phyloP scores from a whole-genome alignment of 169 alveolate genomes.

The Perkinsus chesapeaki region DNA sequence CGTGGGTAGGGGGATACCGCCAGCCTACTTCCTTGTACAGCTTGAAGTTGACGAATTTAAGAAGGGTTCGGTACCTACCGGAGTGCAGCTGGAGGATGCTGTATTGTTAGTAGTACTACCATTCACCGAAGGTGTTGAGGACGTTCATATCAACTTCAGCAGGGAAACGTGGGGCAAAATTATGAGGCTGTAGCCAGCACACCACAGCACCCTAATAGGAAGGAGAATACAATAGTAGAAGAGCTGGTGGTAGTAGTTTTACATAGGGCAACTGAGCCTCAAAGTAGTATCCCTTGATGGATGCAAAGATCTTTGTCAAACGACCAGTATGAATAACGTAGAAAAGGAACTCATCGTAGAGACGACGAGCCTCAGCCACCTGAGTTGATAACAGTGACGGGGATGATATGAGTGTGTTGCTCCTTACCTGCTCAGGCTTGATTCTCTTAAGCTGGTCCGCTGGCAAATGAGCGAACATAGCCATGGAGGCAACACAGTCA shows the following conservation, averaged over 20 bases:
- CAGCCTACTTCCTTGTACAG: conserved; percentile 70
- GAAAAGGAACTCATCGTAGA: conserved; percentile 74
- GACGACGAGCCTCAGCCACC: conserved; percentile 26
- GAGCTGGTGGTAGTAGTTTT: not conserved
- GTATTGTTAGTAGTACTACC: conserved; percentile 47
- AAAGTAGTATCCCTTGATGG: conserved; percentile 96
- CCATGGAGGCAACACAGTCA: conserved; percentile 91
- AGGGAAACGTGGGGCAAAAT: conserved; percentile 64
- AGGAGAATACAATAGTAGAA: not conserved
- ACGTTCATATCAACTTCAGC: conserved; percentile 90
- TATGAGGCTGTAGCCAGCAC: conserved; percentile 96
- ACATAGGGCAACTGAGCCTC: conserved; percentile 81
- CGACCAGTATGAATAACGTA: conserved; percentile 45
- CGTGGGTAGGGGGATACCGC: conserved; percentile 57
- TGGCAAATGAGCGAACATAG: conserved; percentile 68
- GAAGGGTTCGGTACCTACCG: conserved; percentile 80
- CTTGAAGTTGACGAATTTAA: conserved; percentile 83
- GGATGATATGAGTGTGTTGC: not conserved
- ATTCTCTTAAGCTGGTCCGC: conserved; percentile 17
- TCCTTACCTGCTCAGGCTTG: not conserved
- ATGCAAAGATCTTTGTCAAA: conserved; percentile 66
- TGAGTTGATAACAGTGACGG: not conserved
- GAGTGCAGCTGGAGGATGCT: conserved; percentile 36
- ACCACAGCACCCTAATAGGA: conserved; percentile 68
- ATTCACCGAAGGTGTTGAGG: conserved; percentile 82